Percentiles rank a stretch among this genome's conserved stretches.
Conservation (phyloP, 441 rosid genomes). For the Populus hybrid region DNA sequence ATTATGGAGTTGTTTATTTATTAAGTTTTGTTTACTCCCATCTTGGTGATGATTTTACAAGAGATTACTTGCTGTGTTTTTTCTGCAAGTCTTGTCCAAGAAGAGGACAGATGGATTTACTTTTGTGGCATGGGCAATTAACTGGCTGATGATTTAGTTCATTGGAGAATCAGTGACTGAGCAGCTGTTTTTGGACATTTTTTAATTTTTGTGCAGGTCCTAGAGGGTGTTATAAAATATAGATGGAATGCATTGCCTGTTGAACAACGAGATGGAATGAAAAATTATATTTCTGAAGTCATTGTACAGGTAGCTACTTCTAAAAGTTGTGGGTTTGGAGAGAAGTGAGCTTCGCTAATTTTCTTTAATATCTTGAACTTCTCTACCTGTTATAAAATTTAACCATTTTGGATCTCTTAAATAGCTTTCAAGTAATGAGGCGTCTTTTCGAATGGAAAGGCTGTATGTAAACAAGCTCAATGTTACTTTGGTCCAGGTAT, state of each 20-base stretch:
- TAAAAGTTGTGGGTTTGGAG: not conserved
- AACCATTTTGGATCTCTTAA: constrained; percentile 6
- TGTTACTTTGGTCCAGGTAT: constrained; percentile 96
- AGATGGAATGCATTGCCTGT: constrained; percentile 99
- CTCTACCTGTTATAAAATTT: not conserved
- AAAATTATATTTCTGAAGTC: constrained; percentile 97
- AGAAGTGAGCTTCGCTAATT: not conserved
- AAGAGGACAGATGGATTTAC: not conserved
- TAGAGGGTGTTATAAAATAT: constrained; percentile 98
- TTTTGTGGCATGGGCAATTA: not conserved
- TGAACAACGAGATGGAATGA: constrained; percentile 99
- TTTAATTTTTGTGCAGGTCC: constrained; percentile 48
- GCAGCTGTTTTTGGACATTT: not conserved
- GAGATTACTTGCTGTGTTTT: not conserved
- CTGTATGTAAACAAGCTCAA: constrained; percentile 95
- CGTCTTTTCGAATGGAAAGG: constrained; percentile 82
- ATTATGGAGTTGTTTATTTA: too few species aligned
- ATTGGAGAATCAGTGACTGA: not conserved
- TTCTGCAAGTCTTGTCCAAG: not conserved
- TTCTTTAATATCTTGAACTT: not conserved
- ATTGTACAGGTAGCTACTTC: constrained; percentile 76
- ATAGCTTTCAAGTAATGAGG: constrained; percentile 89
- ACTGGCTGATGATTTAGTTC: not conserved
- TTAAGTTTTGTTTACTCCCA: not conserved
- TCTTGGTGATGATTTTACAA: not conserved